These are phyloP conservation scores for Mycosphaerella arachidis DNA, from an alignment of 2,329 filamentous ascomycete genomes.

Conservation along the genomic window DNA sequence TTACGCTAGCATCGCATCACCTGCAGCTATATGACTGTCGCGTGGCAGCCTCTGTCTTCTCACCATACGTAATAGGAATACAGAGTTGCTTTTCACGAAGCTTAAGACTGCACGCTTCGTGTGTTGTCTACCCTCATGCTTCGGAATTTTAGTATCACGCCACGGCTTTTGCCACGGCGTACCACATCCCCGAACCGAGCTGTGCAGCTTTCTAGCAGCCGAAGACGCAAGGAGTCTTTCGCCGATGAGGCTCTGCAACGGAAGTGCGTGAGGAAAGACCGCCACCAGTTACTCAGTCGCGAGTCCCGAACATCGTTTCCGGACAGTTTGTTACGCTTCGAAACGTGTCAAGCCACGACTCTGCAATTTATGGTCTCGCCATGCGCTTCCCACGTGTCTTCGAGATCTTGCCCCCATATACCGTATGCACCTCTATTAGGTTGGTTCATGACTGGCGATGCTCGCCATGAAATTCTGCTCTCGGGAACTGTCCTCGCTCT, in stretches of 20 bases:
- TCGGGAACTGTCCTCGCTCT: neutral
- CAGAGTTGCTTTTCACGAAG: neutral
- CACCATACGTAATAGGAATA: neutral
- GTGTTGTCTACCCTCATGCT: neutral
- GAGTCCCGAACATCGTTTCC: no score
- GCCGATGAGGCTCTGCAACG: neutral
- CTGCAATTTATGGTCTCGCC: neutral
- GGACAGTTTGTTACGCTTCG: no score
- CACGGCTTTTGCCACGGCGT: neutral
- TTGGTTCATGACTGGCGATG: neutral
- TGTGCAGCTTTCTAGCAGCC: neutral
- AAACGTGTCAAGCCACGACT: no score
- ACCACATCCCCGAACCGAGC: constrained; percentile 5
- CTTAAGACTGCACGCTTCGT: neutral
- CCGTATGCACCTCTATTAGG: neutral
- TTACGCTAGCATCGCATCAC: constrained; percentile 6
- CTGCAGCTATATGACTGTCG: constrained; percentile 2
- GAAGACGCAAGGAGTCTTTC: neutral
- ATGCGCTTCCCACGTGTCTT: neutral
- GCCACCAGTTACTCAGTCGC: neutral
- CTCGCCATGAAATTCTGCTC: neutral
- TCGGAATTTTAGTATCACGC: neutral
- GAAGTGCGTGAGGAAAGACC: neutral
- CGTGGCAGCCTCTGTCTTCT: constrained; percentile 8
- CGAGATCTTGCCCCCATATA: neutral